These are phyloP conservation scores for Apiospora marii DNA, from an alignment of 2,329 filamentous ascomycete genomes.

Conservation along the genomic window DNA sequence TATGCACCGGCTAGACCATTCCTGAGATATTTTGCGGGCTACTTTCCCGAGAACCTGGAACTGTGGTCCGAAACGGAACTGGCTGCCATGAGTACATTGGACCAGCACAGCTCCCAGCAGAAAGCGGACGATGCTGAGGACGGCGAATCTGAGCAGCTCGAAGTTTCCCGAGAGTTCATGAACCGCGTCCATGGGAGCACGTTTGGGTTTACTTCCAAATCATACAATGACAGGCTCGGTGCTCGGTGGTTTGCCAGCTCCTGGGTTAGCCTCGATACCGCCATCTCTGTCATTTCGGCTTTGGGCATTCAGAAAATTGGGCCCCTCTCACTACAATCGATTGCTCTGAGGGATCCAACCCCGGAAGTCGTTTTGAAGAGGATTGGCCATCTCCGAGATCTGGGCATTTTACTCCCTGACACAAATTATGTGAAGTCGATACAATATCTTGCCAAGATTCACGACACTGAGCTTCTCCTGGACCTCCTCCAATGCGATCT, in stretches of 20 bases:
- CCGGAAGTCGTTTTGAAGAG: constrained; percentile 63
- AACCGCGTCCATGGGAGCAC: constrained; percentile 50
- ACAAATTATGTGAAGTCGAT: constrained; percentile 73
- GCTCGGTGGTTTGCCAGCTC: constrained; percentile 81
- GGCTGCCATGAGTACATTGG: not conserved
- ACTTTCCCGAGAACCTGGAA: constrained; percentile 34
- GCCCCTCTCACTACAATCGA: constrained; percentile 77
- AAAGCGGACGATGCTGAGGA: constrained; percentile 24
- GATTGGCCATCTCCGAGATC: constrained; percentile 66
- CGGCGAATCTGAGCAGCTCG: constrained; percentile 28
- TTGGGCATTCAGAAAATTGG: constrained; percentile 78
- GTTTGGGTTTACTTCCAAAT: constrained; percentile 51
- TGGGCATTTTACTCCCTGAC: constrained; percentile 68
- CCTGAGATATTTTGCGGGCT: constrained; percentile 55
- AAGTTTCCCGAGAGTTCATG: constrained; percentile 44
- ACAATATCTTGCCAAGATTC: constrained; percentile 66
- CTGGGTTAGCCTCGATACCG: constrained; percentile 75
- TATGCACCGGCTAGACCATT: constrained; percentile 54
- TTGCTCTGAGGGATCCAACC: constrained; percentile 71
- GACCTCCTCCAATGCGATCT: constrained; percentile 58
- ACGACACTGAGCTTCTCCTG: constrained; percentile 58
- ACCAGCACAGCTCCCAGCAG: not conserved
- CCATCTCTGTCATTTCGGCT: constrained; percentile 71
- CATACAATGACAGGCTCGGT: constrained; percentile 73
- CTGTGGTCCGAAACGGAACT: constrained; percentile 41